Base-by-base conservation (phyloP, 495 filamentous ascomycete genomes). In the Penicillium soppii region DNA sequence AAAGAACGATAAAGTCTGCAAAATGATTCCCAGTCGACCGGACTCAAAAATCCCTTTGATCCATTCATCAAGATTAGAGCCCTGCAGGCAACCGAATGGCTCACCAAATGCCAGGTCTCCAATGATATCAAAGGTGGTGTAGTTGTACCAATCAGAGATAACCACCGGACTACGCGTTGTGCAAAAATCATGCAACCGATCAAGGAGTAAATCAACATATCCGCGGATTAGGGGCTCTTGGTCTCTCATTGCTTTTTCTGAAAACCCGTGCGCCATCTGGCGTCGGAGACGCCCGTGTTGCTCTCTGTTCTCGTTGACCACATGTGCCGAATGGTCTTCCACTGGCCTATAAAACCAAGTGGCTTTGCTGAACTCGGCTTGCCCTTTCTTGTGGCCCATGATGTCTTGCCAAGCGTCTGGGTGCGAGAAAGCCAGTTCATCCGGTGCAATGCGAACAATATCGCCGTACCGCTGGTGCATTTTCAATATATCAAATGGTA, bases 21-120 rank as follows among this genome's bases (percentile, higher is more conserved):
- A 30, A 4, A 67, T 36, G 0, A 65, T 69, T 5, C 67, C 59
- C 9, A 60, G 26, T 20, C 60, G 65, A 15, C 63, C 52, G 6
- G 57, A 35, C 9, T 69, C 41, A 43, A 82, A 78, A 38, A 85
- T 74, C 5, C 69, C 49, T 25, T 65, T 58, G 7, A 86, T 73
- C 79, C 80, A 87, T 6, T 71, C 70, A 66, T 85, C 74, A 41
- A 78, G 77, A 1, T 69, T 58, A 8, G 65, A 66, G 8, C 61
- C 67, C 19, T 79, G 58, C 8, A 86, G 59, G 33, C 78, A 80
- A 12, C 72, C 73, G 45, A 87, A 86, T 16, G 72, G 69, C 52
- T 85, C 74, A 1, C 79, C 81, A 66, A 85, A 84, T 12, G 74
- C 73, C 25, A 87, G 64, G 54, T 85, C 80, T 2, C 81, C 82